Evolutionary conservation across 2,329 filamentous ascomycete genomes (phyloP), one percentile per base, ranked within the genome.

Genomic region (Aspergillus clavatus): DNA sequence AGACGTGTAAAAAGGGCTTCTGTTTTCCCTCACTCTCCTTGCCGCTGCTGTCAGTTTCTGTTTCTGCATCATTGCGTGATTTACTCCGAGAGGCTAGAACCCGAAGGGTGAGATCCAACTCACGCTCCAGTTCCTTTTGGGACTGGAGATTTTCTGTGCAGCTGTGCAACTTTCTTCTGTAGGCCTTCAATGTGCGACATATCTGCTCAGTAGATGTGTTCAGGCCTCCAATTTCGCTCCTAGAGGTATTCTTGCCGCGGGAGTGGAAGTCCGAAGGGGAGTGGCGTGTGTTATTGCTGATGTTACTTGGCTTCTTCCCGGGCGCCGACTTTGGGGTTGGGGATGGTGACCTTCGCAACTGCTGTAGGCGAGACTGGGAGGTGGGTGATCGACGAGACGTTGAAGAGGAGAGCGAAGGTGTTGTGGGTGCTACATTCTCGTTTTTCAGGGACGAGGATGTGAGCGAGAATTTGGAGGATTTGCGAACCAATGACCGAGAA

Each of bases 141-240:
- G 72, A 64, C 31, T 78, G 72, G 21, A 80, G 61, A 8, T 62
- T 64, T 18, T 79, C 75, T 1, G 61, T 69, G 22, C 71, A 72
- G 5, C 69, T 69, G 14, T 72, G 69, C 2, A 83, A 69, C 47
- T 79, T 79, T 59, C 80, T 82, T 14, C 80, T 71, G 55, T 82
- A 84, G 0, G 75, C 72, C 37, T 75, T 73, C 3, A 84, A 65
- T 5, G 75, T 77, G 28, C 78, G 74, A 56, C 76, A 78, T 1
- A 82, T 66, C 45, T 78, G 76, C 47, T 83, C 80, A 0, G 78
- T 82, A 2, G 75, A 75, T 50, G 69, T 68, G 7, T 72, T 70
- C 8, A 80, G 51, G 27, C 70, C 73, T 21, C 74, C 72, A 48
- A 73, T 72, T 21, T 76, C 72, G 40, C 59, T 68, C 7, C 57